Conservation (phyloP, 2,329 filamentous ascomycete species). For the Beauveria sp. region DNA sequence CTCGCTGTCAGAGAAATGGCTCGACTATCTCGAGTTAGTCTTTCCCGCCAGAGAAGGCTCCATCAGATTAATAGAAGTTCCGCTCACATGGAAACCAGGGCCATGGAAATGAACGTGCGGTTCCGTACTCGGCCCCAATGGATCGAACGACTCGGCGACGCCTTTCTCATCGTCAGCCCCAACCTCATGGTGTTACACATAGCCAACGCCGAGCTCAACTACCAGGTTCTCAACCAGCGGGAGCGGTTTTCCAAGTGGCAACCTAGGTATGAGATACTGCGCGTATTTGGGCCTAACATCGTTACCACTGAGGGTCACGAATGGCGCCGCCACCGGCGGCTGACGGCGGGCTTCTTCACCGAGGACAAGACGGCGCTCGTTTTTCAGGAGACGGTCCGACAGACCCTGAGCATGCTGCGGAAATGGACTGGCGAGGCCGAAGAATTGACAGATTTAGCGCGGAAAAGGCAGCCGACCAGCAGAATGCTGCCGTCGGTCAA, state of each 20-base stretch:
- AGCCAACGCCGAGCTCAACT: conserved; percentile 56
- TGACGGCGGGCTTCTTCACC: conserved; percentile 64
- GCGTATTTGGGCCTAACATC: conserved; percentile 60
- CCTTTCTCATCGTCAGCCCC: conserved; percentile 58
- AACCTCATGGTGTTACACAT: conserved; percentile 45
- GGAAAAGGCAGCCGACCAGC: neutral
- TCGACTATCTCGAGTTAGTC: conserved; percentile 53
- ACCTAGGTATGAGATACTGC: conserved; percentile 28
- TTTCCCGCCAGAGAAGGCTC: neutral
- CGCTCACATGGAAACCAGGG: conserved; percentile 25
- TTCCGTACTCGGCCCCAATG: conserved; percentile 48
- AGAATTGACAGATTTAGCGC: conserved; percentile 19
- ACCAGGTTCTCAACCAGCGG: conserved; percentile 56
- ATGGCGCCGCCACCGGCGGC: conserved; percentile 68
- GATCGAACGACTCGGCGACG: conserved; percentile 54
- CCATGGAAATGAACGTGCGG: conserved; percentile 52
- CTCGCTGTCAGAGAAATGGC: conserved; percentile 43
- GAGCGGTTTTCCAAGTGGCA: conserved; percentile 56
- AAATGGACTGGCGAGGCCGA: conserved; percentile 41
- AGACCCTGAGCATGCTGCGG: conserved; percentile 54
- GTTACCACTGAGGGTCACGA: conserved; percentile 59
- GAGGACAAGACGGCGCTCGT: conserved; percentile 66
- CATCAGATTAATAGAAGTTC: neutral
- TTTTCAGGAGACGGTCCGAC: conserved; percentile 53
- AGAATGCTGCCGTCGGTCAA: conserved; percentile 48